These are phyloP conservation scores for Colletotrichum somersetense DNA, from an alignment of 2,329 filamentous ascomycete species.

Conservation along the genomic window DNA sequence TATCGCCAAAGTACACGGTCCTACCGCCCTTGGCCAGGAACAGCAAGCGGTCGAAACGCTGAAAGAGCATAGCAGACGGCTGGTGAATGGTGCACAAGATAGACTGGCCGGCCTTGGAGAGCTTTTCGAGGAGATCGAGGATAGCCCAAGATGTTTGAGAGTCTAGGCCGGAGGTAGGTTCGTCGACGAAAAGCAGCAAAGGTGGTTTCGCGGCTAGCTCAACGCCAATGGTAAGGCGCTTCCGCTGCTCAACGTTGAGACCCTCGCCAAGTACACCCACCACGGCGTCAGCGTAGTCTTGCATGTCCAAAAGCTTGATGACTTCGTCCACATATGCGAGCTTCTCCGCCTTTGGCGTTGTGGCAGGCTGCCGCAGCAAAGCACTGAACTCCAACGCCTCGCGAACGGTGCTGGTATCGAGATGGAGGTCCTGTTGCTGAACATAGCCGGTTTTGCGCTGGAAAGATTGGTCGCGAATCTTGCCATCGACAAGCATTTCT, in stretches of 20 bases:
- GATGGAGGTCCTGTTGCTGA: slow-evolving; percentile 69
- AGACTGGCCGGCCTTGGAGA: slow-evolving; percentile 64
- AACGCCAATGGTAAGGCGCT: slow-evolving; percentile 79
- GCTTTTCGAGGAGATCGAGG: slow-evolving; percentile 76
- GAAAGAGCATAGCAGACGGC: slow-evolving; percentile 43
- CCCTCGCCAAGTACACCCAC: slow-evolving; percentile 76
- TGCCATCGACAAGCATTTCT: slow-evolving; percentile 77
- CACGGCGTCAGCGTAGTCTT: slow-evolving; percentile 78
- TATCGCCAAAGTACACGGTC: slow-evolving; percentile 66
- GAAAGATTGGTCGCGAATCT: slow-evolving; percentile 72
- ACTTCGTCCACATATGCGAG: slow-evolving; percentile 49
- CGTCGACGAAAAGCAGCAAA: slow-evolving; percentile 80
- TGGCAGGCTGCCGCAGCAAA: slow-evolving; percentile 73
- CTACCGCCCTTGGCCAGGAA: slow-evolving; percentile 46
- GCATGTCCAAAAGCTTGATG: slow-evolving; percentile 54
- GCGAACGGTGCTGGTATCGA: slow-evolving; percentile 59
- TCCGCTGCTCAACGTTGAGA: slow-evolving; percentile 59
- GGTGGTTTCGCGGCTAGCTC: slow-evolving; percentile 81
- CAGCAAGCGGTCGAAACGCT: slow-evolving; percentile 43
- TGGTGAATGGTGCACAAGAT: slow-evolving; percentile 50
- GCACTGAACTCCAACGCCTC: slow-evolving; percentile 77
- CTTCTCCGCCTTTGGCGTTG: slow-evolving; percentile 56
- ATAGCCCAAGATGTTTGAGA: slow-evolving; percentile 83
- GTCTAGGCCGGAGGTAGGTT: slow-evolving; percentile 82
- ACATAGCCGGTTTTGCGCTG: slow-evolving; percentile 78